A percentile compares a stretch with the other conserved stretches of the same genome.
Conservation (phyloP, 495 filamentous ascomycete genomes). For the Wilcoxina mikolae region DNA sequence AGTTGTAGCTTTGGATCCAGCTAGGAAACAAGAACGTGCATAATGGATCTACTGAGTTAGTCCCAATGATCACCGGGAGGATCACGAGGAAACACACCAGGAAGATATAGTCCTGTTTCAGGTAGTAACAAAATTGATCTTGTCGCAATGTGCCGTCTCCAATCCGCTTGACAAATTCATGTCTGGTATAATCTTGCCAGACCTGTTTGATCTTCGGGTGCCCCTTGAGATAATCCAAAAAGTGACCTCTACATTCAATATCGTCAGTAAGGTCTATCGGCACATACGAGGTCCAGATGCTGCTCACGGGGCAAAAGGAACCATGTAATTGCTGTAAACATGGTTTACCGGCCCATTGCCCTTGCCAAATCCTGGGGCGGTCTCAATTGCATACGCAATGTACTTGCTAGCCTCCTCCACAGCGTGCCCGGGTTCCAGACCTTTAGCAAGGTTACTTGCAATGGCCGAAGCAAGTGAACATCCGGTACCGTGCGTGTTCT, state of each 20-base stretch:
- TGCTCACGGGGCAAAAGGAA: conserved; percentile 72
- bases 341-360: conserved; percentile 88
- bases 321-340: conserved; percentile 66
- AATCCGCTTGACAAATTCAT: conserved; percentile 64
- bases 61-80: background rate
- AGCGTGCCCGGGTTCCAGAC: conserved; percentile 42
- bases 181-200: conserved; percentile 62
- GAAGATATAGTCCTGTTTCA: conserved; percentile 82
- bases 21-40: conserved; percentile 66
- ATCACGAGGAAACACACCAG: conserved; percentile 39
- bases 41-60: conserved; percentile 54
- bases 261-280: background rate
- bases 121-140: conserved; percentile 66
- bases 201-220: conserved; percentile 52
- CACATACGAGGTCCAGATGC: background rate
- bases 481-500: conserved; percentile 87
- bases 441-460: conserved; percentile 64
- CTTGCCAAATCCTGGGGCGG: conserved; percentile 54
- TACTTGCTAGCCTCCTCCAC: conserved; percentile 61
- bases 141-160: conserved; percentile 57
- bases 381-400: conserved; percentile 69
- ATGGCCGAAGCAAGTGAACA: conserved; percentile 92
- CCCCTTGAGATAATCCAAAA: conserved; percentile 71
- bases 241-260: conserved; percentile 45
- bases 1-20: conserved; percentile 61